Base-by-base conservation (phyloP, 768 basidiomycete genomes). In the Collybia sp. region DNA sequence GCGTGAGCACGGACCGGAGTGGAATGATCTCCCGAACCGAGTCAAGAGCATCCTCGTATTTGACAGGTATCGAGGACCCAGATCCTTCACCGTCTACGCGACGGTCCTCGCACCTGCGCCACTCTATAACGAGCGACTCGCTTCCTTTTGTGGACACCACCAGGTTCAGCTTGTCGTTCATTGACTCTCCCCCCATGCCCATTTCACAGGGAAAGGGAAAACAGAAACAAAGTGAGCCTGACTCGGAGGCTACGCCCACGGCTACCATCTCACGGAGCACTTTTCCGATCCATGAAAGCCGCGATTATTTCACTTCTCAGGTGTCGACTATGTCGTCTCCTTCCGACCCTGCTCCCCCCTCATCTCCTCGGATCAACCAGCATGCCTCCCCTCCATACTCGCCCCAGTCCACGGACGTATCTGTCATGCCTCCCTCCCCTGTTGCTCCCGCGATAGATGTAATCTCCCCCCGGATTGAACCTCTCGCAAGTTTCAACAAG, bases 1-100 rank as follows among this genome's bases (percentile, higher is more conserved):
- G 50, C 52, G 53, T 50, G 19, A 54, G 45, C 47, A 58, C 53
- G 49, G 52, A 50, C 49, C 52, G 39, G 45, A 58, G 45, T 47
- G 45, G 50, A 47, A 47, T 6, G 43, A 18, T 20, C 37, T 19
- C 12, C 25, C 30, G 47, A 37, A 39, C 36, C 40, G 47, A 30
- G 30, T 31, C 17, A 46, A 17, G 50, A 52, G 12, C 42, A 50
- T 17, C 25, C 8, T 25, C 25, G 4, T 25, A 25, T 25, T 25
- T 25, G 25, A 25, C 25, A 25, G 25, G 40, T 15, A 32, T 31
- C 18, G 47, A 49, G 41, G 48, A 52, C 45, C 48, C 47, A 31
- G 46, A 46, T 42, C 25, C 25, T 8, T 25, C 25, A 8, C 25
- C 25, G 25, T 25, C 25, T 3, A 25, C 25, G 25, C 25, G 25